A percentile compares a stretch with the other conserved stretches of the same genome.
Conservation (phyloP, 2,329 filamentous ascomycete genomes). For the Rutstroemia sp. region DNA sequence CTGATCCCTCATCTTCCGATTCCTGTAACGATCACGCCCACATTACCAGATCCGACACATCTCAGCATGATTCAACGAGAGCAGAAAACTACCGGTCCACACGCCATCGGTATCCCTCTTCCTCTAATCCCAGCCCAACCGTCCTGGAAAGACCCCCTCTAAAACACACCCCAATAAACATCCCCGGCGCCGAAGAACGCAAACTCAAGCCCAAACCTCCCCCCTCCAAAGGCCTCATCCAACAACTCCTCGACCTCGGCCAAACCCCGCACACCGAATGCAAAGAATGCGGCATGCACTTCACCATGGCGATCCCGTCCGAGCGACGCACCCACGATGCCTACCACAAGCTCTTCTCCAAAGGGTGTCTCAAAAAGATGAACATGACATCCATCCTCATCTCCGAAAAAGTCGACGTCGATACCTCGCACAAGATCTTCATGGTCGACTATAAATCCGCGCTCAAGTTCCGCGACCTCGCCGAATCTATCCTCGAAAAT, state of each 20-base stretch:
- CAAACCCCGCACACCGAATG: constrained; percentile 9
- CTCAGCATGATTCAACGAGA: no score
- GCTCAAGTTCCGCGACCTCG: not conserved
- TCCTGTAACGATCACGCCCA: no score
- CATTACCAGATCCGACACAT: no score
- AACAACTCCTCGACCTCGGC: constrained; percentile 15
- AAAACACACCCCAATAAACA: no score
- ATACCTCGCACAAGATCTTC: not conserved
- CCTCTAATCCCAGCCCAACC: no score
- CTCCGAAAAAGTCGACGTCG: constrained; percentile 2
- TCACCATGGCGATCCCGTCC: constrained; percentile 7
- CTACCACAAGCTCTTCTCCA: constrained; percentile 6
- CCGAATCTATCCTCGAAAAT: not conserved
- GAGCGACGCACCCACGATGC: constrained; percentile 12
- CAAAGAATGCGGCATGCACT: constrained; percentile 14
- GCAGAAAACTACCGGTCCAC: no score
- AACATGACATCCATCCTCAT: not conserved
- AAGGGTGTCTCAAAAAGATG: not conserved
- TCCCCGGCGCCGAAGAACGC: not conserved
- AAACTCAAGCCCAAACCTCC: not conserved
- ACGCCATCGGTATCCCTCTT: no score
- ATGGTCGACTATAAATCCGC: not conserved
- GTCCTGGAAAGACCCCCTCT: no score
- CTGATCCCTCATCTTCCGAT: no score
- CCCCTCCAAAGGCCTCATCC: not conserved